Percentiles rank a stretch among this genome's conserved stretches.
Conservation (phyloP, 441 rosid genomes). For the Aleurites moluccanus region DNA sequence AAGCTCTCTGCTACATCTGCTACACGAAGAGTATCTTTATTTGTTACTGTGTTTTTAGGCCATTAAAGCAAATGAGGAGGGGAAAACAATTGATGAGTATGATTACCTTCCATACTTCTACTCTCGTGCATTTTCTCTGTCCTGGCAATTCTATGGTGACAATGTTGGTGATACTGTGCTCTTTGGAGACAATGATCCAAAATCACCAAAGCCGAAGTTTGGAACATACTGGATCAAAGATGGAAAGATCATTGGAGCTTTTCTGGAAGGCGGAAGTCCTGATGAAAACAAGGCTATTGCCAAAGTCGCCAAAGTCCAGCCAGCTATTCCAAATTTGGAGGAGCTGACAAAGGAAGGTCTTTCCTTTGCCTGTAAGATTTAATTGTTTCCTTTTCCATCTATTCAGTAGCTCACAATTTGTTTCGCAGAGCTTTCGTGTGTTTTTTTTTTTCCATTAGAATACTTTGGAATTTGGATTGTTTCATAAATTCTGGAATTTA, state of each 20-base stretch:
- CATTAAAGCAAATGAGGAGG: constrained; percentile 70
- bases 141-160: constrained; percentile 99
- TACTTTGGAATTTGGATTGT: no score
- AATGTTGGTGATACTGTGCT: constrained; percentile 85
- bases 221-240: constrained; percentile 92
- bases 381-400: not conserved
- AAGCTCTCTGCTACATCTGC: not conserved
- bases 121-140: constrained; percentile 84
- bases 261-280: constrained; percentile 85
- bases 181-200: constrained; percentile 70
- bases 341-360: constrained; percentile 64
- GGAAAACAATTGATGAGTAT: constrained; percentile 65
- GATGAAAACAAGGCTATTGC: constrained; percentile 94
- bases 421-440: not conserved
- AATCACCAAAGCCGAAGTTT: constrained; percentile 63
- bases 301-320: constrained; percentile 74
- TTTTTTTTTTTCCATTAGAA: no score
- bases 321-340: constrained; percentile 55
- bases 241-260: constrained; percentile 83
- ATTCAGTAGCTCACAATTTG: not conserved
- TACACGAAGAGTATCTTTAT: not conserved
- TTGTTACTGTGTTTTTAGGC: constrained; percentile 40
- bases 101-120: constrained; percentile 96
- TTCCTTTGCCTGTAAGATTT: constrained; percentile 50
- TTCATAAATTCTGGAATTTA: not conserved